phyloP scores from a whole-genome alignment of 2,329 filamentous ascomycete genomes.

The Aspergillus aculeatus region DNA sequence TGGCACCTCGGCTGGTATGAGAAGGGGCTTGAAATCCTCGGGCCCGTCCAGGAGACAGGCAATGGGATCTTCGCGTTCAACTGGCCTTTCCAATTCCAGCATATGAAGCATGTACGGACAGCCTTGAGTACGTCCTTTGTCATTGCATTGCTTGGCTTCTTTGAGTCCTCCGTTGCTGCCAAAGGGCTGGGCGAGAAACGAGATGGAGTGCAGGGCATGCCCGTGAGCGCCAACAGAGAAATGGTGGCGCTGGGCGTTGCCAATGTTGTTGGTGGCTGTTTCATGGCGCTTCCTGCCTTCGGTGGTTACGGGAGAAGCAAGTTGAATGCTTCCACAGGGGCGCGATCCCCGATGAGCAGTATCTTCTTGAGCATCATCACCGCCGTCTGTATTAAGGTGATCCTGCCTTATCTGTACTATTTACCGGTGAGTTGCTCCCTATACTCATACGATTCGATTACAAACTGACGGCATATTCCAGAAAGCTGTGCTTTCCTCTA shows the following conservation, averaged over 20 bases:
- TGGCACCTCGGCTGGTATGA: slow-evolving; percentile 75
- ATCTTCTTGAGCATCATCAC: slow-evolving; percentile 82
- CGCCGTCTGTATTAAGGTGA: slow-evolving; percentile 73
- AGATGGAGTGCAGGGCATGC: slow-evolving; percentile 72
- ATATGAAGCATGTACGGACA: slow-evolving; percentile 79
- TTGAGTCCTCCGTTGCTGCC: slow-evolving; percentile 93
- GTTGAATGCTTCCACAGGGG: slow-evolving; percentile 88
- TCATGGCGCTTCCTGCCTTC: slow-evolving; percentile 90
- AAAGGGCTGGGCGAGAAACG: slow-evolving; percentile 73
- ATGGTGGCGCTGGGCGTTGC: slow-evolving; percentile 87
- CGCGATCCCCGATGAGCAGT: slow-evolving; percentile 89
- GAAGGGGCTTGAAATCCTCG: slow-evolving; percentile 78
- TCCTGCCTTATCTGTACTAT: slow-evolving; percentile 91
- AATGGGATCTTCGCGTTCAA: slow-evolving; percentile 75
- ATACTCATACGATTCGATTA: not conserved
- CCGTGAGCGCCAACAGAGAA: slow-evolving; percentile 86
- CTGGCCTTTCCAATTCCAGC: slow-evolving; percentile 75
- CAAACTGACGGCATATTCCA: slow-evolving; percentile 37
- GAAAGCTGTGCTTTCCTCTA: slow-evolving; percentile 90
- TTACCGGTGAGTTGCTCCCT: slow-evolving; percentile 68
- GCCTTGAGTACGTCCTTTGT: slow-evolving; percentile 89
- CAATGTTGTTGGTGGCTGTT: slow-evolving; percentile 87
- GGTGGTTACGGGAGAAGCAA: slow-evolving; percentile 96
- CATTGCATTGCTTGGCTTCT: slow-evolving; percentile 94
- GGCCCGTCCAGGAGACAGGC: slow-evolving; percentile 70